These are phyloP conservation scores for Lactarius tabidus DNA, from an alignment of 768 basidiomycete species.

Conservation along the genomic window DNA sequence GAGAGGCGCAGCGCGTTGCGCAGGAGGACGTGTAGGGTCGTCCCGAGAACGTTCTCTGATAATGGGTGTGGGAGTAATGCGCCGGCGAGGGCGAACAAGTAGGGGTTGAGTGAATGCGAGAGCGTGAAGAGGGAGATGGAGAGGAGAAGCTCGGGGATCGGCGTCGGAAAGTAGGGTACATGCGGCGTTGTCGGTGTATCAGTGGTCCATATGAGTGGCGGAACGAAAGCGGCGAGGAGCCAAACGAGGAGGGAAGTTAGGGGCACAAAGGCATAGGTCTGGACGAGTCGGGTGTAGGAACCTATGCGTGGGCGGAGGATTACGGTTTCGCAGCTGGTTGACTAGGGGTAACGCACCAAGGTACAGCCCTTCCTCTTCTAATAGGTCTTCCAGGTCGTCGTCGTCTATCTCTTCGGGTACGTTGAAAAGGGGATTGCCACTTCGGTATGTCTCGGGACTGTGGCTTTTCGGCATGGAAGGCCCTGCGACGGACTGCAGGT, in stretches of 20 bases:
- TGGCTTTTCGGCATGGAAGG: neutral
- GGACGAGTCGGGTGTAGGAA: constrained; percentile 53
- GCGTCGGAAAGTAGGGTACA: constrained; percentile 50
- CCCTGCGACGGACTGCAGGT: neutral
- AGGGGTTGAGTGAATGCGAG: constrained; percentile 49
- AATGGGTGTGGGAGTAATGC: constrained; percentile 32
- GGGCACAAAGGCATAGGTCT: constrained; percentile 41
- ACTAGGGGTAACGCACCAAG: constrained; percentile 18
- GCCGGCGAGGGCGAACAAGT: constrained; percentile 40
- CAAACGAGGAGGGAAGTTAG: constrained; percentile 41
- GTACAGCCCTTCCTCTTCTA: constrained; percentile 23
- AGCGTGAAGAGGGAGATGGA: constrained; percentile 60
- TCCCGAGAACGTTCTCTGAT: constrained; percentile 36
- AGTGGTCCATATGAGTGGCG: constrained; percentile 42
- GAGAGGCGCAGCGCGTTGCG: constrained; percentile 53
- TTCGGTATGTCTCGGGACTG: constrained; percentile 20
- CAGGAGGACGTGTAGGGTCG: constrained; percentile 46
- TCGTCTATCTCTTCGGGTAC: constrained; percentile 24
- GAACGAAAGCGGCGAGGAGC: constrained; percentile 47
- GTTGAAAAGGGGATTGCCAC: constrained; percentile 11
- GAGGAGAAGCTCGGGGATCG: constrained; percentile 60
- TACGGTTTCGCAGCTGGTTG: constrained; percentile 9
- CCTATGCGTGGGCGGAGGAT: constrained; percentile 41
- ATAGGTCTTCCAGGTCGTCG: constrained; percentile 11
- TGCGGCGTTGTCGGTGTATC: constrained; percentile 36